These are phyloP conservation scores for Tolypocladium album DNA, from an alignment of 2,329 filamentous ascomycete genomes.

Conservation along the genomic window DNA sequence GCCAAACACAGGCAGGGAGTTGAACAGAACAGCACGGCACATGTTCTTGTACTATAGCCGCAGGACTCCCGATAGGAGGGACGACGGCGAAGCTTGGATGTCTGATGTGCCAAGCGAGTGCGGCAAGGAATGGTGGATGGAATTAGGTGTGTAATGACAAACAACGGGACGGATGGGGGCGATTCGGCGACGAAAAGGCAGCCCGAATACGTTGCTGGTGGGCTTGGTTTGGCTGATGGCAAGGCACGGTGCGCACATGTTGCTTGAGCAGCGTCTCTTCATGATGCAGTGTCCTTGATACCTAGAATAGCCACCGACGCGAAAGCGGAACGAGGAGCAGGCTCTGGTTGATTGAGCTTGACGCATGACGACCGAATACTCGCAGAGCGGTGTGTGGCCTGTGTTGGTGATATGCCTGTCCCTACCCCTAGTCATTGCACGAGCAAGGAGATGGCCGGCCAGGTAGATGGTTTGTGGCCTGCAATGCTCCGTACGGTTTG, in stretches of 20 bases:
- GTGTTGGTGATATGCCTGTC: neutral
- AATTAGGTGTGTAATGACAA: neutral
- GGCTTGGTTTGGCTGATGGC: neutral
- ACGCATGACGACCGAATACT: too few species aligned
- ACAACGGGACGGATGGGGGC: neutral
- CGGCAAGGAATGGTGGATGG: neutral
- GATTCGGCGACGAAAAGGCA: neutral
- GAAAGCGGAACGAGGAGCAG: neutral
- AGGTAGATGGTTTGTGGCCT: neutral
- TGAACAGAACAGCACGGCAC: neutral
- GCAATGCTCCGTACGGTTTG: too few species aligned
- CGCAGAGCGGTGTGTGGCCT: neutral
- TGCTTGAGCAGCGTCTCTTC: neutral
- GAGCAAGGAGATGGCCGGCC: neutral
- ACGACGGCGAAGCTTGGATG: constrained; percentile 1
- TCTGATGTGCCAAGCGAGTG: neutral
- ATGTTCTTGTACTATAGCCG: constrained; percentile 4
- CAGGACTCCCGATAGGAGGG: neutral
- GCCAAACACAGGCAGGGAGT: neutral
- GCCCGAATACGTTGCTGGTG: neutral
- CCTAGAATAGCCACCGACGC: neutral
- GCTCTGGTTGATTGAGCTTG: neutral
- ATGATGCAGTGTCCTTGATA: neutral
- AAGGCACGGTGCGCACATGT: neutral
- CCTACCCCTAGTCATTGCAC: neutral